Percentiles rank a stretch among this genome's conserved stretches.
Evolutionary conservation across 768 basidiomycete species (phyloP).

Genomic region (Pleurotus djamor): DNA sequence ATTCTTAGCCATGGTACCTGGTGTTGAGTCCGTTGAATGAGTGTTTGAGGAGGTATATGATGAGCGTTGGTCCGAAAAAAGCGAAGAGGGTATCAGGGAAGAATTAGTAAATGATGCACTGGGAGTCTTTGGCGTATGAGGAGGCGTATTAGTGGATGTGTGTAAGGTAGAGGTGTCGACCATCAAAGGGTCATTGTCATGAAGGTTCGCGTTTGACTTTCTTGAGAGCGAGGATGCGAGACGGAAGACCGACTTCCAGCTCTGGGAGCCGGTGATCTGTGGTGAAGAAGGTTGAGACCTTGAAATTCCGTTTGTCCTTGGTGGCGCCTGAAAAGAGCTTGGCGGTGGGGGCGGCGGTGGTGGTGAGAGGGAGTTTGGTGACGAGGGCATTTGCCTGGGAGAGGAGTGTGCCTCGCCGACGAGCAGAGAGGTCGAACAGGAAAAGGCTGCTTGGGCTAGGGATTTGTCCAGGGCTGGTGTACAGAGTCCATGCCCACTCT

Average conservation of each 20-base stretch:
- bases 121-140: slow-evolving; percentile 39
- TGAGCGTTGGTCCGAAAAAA: slow-evolving; percentile 59
- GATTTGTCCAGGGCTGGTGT: slow-evolving; percentile 8
- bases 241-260: slow-evolving; percentile 79
- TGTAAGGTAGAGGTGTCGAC: slow-evolving; percentile 46
- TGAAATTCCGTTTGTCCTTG: slow-evolving; percentile 13
- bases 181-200: slow-evolving; percentile 37
- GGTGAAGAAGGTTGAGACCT: slow-evolving; percentile 22
- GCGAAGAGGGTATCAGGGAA: slow-evolving; percentile 54
- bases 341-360: slow-evolving; percentile 17
- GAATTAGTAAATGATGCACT: slow-evolving; percentile 50
- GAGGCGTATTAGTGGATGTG: slow-evolving; percentile 27
- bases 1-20: slow-evolving; percentile 22
- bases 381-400: slow-evolving; percentile 18
- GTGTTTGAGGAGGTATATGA: slow-evolving; percentile 81
- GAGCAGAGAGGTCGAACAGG: background rate
- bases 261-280: slow-evolving; percentile 19
- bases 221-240: slow-evolving; percentile 62
- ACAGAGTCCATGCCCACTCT: background rate
- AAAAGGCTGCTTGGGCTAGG: slow-evolving; percentile 4
- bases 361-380: slow-evolving; percentile 5
- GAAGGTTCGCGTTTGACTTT: slow-evolving; percentile 42
- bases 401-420: slow-evolving; percentile 6
- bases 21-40: slow-evolving; percentile 71
- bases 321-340: slow-evolving; percentile 15